phyloP scores from a whole-genome alignment of 139 green algal species.

The Astrephomene gubernaculifera region DNA sequence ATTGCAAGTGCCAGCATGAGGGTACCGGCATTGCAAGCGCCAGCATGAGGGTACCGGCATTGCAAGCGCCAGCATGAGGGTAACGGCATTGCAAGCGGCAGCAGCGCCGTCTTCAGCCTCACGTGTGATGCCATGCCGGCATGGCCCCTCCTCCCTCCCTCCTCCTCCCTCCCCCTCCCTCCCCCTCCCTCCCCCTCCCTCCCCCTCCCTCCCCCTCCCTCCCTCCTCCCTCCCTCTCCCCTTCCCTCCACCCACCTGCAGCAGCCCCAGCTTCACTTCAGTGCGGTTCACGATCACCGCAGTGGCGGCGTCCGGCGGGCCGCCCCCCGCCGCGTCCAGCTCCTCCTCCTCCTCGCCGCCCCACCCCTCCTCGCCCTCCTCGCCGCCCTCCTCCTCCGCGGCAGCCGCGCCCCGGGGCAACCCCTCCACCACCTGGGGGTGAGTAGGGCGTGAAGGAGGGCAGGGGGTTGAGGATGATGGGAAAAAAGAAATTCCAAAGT shows the following conservation, averaged over 20 bases:
- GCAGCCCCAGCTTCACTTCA: slow-evolving; percentile 55
- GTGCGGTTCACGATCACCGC: slow-evolving; percentile 46
- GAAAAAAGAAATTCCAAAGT: no score
- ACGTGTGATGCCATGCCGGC: no score
- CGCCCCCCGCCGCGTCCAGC: slow-evolving; percentile 11
- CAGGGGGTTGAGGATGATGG: no score
- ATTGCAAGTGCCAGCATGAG: no score
- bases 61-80: no score
- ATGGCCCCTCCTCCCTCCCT: not conserved
- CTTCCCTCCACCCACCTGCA: slow-evolving; percentile 47
- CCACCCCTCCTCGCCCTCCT: not conserved
- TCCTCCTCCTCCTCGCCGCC: slow-evolving; percentile 16
- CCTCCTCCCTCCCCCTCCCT: not conserved
- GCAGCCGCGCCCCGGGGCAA: not conserved
- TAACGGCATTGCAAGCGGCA: no score
- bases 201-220: not conserved
- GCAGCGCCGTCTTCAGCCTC: no score
- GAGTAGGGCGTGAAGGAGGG: not conserved
- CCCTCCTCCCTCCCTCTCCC: not conserved
- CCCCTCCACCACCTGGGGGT: slow-evolving; percentile 31
- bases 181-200: not conserved
- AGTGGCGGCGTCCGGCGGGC: slow-evolving; percentile 1
- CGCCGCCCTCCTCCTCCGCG: slow-evolving; percentile 22
- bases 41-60: no score
- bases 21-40: no score